Evolutionary conservation across 352 stramenopile genomes (phyloP).

Genomic region (Pythium rishiriense): DNA sequence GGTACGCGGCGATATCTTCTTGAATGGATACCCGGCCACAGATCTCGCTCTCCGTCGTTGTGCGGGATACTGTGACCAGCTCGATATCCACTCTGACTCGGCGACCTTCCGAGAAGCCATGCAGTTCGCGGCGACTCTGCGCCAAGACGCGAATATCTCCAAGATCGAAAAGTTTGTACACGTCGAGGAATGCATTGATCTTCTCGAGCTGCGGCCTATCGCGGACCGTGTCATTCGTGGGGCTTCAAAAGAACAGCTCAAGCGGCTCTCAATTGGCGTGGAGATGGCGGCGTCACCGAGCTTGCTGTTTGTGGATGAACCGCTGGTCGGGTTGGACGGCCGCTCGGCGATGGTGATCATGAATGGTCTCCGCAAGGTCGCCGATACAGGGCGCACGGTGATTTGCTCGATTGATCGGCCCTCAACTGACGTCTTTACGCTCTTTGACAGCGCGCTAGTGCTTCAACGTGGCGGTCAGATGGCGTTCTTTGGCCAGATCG

Average conservation of each 20-base stretch:
- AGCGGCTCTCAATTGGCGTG: conserved; percentile 65
- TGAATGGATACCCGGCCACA: conserved; percentile 33
- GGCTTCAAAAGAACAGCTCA: conserved; percentile 30
- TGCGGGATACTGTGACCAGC: conserved; percentile 24
- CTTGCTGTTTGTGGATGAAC: conserved; percentile 74
- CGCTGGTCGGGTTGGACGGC: conserved; percentile 31
- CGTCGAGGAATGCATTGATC: conserved; percentile 37
- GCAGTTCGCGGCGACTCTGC: conserved; percentile 74
- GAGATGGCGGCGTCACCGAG: conserved; percentile 78
- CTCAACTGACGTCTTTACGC: conserved; percentile 68
- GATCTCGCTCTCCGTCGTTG: conserved; percentile 28
- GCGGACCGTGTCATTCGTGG: conserved; percentile 34
- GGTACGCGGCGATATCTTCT: conserved; percentile 50
- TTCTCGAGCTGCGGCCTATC: conserved; percentile 32
- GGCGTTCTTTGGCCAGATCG: conserved; percentile 43
- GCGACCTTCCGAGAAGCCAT: conserved; percentile 87
- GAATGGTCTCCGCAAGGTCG: conserved; percentile 67
- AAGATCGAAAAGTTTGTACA: conserved; percentile 28
- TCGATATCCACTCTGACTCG: conserved; percentile 56
- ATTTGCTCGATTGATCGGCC: conserved; percentile 89
- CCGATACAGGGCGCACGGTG: conserved; percentile 54
- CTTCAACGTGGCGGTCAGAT: conserved; percentile 43
- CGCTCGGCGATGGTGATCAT: conserved; percentile 50
- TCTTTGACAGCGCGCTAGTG: conserved; percentile 77
- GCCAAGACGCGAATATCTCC: conserved; percentile 32